Base-by-base conservation (phyloP, 1,284 basidiomycete genomes). In the Moesziomyces antarcticus region DNA sequence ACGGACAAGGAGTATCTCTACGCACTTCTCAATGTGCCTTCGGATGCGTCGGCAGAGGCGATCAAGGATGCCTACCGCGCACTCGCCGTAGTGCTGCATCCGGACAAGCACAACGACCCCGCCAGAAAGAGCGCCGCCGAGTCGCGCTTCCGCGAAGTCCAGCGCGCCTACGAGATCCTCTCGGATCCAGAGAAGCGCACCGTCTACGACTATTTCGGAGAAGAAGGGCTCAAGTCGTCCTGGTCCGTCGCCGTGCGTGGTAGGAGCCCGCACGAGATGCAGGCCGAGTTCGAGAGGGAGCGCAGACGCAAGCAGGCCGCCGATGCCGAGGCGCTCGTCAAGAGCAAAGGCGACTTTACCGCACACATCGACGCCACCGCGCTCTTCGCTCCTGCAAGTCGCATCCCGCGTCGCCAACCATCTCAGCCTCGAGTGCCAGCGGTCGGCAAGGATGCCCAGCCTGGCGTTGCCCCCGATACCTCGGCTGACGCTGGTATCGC, bases 81-180 rank as follows among this genome's bases (percentile, higher is more conserved):
- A 11, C 83, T 93, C 25, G 92, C 91, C 1, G 81, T 93, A n/a
- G 84, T 90, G n/a, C 91, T 92, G 61, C 92, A 93, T 76, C 92
- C 92, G 3, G 92, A 94, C 87, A 93, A 91, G 79, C 91, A 93
- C 69, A 87, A 85, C n/a, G 88, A 89, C 75, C 87, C 88, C 53
- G 79, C 84, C 5, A 85, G 87, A 61, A 90, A 89, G 81, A 86
- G 85, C 40, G 87, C 88, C 1, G 91, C 92, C 3, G 88, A 89
- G 25, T 86, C 88, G 47, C 87, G 88, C 51, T 93, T 93, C 73
- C 86, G 91, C 25, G 88, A 91, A 78, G 87, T 93, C 18, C 91
- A 92, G 72, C 90, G 90, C 71, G 91, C 92, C 18, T 93, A 93
- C 79, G 85, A 85, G 61, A 78, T 92, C 37, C 85, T 93, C 37